Evolutionary conservation across 73 alveolate species (phyloP), one percentile per base, ranked within the genome.

Genomic region (Paramecium pentaurelia): DNA sequence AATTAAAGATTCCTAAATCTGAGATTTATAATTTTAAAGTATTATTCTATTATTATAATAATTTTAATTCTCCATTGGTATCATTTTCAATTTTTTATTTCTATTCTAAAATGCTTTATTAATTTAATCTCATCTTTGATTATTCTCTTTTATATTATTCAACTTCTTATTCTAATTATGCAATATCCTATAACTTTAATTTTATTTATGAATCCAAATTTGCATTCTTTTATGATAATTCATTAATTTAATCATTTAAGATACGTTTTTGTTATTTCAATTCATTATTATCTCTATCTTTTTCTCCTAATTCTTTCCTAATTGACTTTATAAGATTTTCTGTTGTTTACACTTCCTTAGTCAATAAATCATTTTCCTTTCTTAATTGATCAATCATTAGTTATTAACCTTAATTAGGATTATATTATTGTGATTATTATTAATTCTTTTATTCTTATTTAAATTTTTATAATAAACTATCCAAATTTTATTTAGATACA

Each of bases 281-380:
- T 10, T 80, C 91, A 42, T 80, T 45, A 28, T 45, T 80, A 32
- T 80, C 91, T 80, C 91, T 42, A 49, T 80, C 91, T 14, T 80
- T 80, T 10, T 80, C 91, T 25, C 77, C 71, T 6, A 49, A 25
- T 25, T 80, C 91, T 80, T 22, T 80, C 30, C 14, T 80, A 0
- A 44, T 27, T 45, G 49, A 49, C 2, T 49, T 42, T 25, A 45
- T 22, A 44, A 80, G 45, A 47, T 44, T 44, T 47, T 80, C 91
- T 32, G 91, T 80, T 25, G 91, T 80, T 42, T 32, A 25, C 3
- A 42, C 44, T 49, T 80, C 91, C 58, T 80, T 32, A 2, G 25
- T 27, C 6, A 47, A 20, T 20, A 80, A 36, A 14, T 80, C 91
- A 44, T 42, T 80, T 44, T 80, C 91, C 16, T 42, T 80, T 14